Percentiles rank a stretch among this genome's conserved stretches.
These are phyloP conservation scores for Xylaria castorea DNA, from an alignment of 495 filamentous ascomycete species.

Conservation along the genomic window DNA sequence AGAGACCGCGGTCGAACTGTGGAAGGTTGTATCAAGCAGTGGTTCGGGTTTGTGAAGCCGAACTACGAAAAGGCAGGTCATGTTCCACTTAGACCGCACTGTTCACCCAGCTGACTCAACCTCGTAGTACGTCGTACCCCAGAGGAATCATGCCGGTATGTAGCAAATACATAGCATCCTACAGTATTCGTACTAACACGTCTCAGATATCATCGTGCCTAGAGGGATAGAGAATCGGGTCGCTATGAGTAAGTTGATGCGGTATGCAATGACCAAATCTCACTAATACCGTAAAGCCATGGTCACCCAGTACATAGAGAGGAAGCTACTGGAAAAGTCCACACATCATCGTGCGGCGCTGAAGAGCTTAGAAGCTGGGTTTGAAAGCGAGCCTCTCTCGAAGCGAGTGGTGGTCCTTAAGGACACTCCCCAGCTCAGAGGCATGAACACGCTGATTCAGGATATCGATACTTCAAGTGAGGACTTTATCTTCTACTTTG, in stretches of 20 bases:
- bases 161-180: conserved; percentile 48
- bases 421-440: conserved; percentile 77
- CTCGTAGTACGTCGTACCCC: conserved; percentile 80
- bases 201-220: conserved; percentile 87
- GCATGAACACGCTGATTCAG: conserved; percentile 90
- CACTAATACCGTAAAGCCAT: conserved; percentile 65
- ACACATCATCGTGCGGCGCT: conserved; percentile 79
- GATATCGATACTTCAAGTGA: conserved; percentile 79
- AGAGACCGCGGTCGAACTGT: conserved; percentile 83
- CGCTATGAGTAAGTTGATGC: conserved; percentile 72
- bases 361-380: conserved; percentile 69
- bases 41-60: conserved; percentile 94
- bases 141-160: conserved; percentile 72
- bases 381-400: conserved; percentile 73
- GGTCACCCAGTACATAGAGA: conserved; percentile 88
- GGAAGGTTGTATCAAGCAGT: conserved; percentile 96
- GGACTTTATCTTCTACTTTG: conserved; percentile 97
- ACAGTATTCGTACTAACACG: conserved; percentile 15
- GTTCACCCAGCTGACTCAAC: conserved; percentile 9
- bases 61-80: conserved; percentile 73
- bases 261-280: not conserved
- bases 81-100: not conserved
- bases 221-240: conserved; percentile 92
- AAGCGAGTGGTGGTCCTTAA: conserved; percentile 72
- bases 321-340: conserved; percentile 84